These are phyloP conservation scores for Picochlorum sp. DNA, from an alignment of 139 green algal species.

Conservation along the genomic window DNA sequence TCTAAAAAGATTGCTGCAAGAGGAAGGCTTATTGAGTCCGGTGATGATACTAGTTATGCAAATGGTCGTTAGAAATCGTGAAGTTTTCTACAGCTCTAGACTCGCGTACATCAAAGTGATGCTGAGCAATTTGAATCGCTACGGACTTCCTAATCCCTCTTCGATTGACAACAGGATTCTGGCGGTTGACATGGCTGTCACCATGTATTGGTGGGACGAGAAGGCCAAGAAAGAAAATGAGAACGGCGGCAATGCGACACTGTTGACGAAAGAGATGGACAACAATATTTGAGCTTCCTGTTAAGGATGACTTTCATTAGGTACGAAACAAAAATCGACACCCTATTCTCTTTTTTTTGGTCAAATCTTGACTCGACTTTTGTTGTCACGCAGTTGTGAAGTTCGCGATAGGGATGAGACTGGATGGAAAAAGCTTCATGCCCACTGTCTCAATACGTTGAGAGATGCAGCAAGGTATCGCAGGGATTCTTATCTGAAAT, in stretches of 20 bases:
- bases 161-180: conserved; percentile 75
- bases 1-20: conserved; percentile 13
- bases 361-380: background rate
- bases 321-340: conserved; percentile 9
- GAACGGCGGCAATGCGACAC: conserved; percentile 35
- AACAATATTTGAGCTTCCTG: conserved; percentile 86
- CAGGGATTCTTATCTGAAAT: conserved; percentile 43
- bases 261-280: conserved; percentile 49
- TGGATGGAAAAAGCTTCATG: conserved; percentile 43
- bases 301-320: conserved; percentile 71
- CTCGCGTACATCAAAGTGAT: conserved; percentile 85
- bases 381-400: conserved; percentile 14
- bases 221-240: conserved; percentile 2
- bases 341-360: background rate
- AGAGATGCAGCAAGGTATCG: conserved; percentile 39
- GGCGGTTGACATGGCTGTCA: conserved; percentile 76
- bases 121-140: conserved; percentile 67
- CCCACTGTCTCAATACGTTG: conserved; percentile 33
- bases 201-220: conserved; percentile 86
- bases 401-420: conserved; percentile 34
- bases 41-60: conserved; percentile 46
- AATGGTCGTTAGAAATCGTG: conserved; percentile 77
- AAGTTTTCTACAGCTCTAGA: conserved; percentile 70
- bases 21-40: conserved; percentile 8
- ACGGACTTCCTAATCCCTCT: conserved; percentile 55